Evolutionary conservation across 768 basidiomycete genomes (phyloP), one percentile per base, ranked within the genome.

Genomic region (Filobasidium wieringae): DNA sequence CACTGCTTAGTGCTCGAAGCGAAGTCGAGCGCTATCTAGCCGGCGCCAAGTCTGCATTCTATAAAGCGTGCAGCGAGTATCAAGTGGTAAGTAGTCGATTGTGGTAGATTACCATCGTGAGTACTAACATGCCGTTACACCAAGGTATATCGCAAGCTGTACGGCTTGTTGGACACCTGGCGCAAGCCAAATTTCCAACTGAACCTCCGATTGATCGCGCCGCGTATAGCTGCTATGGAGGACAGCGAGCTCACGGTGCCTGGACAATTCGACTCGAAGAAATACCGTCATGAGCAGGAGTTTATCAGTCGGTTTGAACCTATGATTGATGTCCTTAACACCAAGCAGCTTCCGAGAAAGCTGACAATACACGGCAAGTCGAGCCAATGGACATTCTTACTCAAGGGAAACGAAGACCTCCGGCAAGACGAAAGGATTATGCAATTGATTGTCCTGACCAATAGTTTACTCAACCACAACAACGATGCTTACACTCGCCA

Each of bases 341-440:
- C 53, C 9, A 61, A 72, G 50, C 65, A 67, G 47, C 31, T 71
- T 31, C 72, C 72, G 0, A 39, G 72, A 17, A 71, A 70, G 50
- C 47, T 71, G 22, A 60, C 66, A 8, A 70, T 73, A 41, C 55
- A 62, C 19, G 64, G 68, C 17, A 63, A 64, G 45, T 54, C 36
- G 1, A 59, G 58, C 1, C 59, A 66, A 34, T 69, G 62, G 37
- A 69, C 66, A 8, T 73, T 73, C 62, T 55, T 73, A 19, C 61
- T 73, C 24, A 73, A 73, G 62, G 72, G 72, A 60, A 49, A 62
- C 43, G 58, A 59, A 39, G 60, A 61, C 32, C 57, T 71, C 2
- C 57, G 72, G 40, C 70, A 69, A 7, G 72, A 73, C 53, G 70
- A 73, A 54, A 62, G 70, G 15, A 70, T 73, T 49, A 73, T 73